Evolutionary conservation across 2,329 filamentous ascomycete genomes (phyloP).

Genomic region (Hypocreales sp.): DNA sequence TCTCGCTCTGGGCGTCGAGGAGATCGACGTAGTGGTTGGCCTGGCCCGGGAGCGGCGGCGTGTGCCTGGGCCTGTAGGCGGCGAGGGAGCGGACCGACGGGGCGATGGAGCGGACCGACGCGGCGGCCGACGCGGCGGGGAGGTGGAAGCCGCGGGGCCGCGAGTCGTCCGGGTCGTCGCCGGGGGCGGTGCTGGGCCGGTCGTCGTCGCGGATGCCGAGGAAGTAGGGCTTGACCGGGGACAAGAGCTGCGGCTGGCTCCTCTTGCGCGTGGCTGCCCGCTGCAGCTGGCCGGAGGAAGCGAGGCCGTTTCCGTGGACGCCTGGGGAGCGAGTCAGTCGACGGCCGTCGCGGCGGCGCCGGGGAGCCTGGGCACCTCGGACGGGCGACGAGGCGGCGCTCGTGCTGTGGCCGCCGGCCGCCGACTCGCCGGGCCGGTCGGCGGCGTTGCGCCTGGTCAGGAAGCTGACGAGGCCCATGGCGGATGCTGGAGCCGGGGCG

Average conservation of each 20-base stretch:
- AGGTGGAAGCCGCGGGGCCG: not conserved
- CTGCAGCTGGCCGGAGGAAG: no score
- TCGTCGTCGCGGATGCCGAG: not conserved
- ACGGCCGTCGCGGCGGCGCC: no score
- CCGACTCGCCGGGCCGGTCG: not conserved
- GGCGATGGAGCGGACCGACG: not conserved
- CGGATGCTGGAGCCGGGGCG: not conserved
- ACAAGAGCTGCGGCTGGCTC: constrained; percentile 1
- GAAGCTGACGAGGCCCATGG: constrained; percentile 4
- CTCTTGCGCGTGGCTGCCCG: not conserved
- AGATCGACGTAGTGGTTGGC: constrained; percentile 28
- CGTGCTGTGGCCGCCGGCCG: not conserved
- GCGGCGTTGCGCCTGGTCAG: not conserved
- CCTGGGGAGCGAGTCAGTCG: no score
- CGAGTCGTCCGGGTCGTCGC: constrained; percentile 3
- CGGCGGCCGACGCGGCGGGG: not conserved
- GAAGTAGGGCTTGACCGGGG: not conserved
- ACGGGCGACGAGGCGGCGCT: not conserved
- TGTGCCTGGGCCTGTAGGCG: not conserved
- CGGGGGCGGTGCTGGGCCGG: not conserved
- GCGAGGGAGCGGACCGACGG: not conserved
- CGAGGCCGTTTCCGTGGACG: no score
- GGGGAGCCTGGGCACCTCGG: no score
- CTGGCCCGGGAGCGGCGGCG: constrained; percentile 6
- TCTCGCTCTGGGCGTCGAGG: constrained; percentile 39